These are phyloP conservation scores for Trypanosoma boissoni DNA, from an alignment of 208 protist species.

Conservation along the genomic window DNA sequence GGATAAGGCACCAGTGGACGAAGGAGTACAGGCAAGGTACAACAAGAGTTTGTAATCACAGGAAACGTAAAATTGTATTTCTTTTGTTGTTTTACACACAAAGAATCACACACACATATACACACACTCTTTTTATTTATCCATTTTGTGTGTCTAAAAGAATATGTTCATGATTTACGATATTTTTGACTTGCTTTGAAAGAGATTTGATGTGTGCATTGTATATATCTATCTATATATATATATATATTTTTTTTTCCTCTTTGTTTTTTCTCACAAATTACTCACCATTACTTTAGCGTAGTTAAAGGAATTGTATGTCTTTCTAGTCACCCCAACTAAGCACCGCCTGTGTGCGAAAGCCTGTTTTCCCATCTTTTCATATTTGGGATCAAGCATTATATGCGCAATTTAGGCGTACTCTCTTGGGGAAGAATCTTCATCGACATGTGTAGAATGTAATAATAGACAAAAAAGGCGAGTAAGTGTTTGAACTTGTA, in stretches of 20 bases:
- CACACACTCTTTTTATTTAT: not conserved
- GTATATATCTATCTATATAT: too few species aligned
- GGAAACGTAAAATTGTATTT: not conserved
- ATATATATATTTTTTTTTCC: too few species aligned
- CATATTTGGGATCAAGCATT: not conserved
- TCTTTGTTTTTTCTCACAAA: too few species aligned
- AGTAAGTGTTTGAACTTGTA: too few species aligned
- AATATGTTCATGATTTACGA: too few species aligned
- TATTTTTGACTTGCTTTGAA: too few species aligned
- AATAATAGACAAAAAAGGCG: too few species aligned
- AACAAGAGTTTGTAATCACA: conserved; percentile 42
- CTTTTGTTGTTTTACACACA: not conserved
- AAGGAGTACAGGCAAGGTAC: conserved; percentile 48
- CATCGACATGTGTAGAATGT: not conserved
- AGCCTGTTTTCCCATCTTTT: not conserved
- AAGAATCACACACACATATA: conserved; percentile 20
- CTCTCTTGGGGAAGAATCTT: not conserved
- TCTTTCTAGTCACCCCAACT: not conserved
- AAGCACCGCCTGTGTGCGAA: not conserved
- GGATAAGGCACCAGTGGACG: conserved; percentile 54
- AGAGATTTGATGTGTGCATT: too few species aligned
- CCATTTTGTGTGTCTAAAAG: too few species aligned
- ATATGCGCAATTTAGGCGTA: not conserved
- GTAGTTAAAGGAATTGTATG: too few species aligned
- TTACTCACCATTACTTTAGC: too few species aligned